Conservation (phyloP, 208 protist genomes). For the Trichomonas gallinae region DNA sequence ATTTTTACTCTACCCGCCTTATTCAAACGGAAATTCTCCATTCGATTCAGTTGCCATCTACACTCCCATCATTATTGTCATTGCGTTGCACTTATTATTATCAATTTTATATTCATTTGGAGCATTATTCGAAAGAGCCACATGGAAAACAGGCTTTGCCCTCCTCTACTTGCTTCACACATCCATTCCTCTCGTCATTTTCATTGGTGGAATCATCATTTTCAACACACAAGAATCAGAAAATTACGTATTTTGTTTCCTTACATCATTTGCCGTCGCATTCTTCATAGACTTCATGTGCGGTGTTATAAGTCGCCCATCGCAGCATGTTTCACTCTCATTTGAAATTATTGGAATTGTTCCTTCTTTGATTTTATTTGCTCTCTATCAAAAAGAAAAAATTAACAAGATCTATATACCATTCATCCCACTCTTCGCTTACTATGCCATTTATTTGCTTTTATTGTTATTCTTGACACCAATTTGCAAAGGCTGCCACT, state of each 20-base stretch:
- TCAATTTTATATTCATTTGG: not conserved
- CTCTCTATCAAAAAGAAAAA: not conserved
- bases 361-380: not conserved
- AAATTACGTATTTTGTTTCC: not conserved
- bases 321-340: not conserved
- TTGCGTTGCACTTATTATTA: not conserved
- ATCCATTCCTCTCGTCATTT: not conserved
- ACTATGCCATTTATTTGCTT: not conserved
- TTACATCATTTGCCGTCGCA: not conserved
- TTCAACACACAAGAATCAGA: not conserved
- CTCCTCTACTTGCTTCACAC: not conserved
- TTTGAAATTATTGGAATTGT: conserved; percentile 12
- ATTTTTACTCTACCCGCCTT: not conserved
- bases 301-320: not conserved
- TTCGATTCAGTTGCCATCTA: not conserved
- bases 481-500: not conserved
- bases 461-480: not conserved
- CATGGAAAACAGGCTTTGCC: not conserved
- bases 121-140: not conserved
- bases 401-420: not conserved
- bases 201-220: not conserved
- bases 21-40: not conserved
- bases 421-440: not conserved
- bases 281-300: not conserved
- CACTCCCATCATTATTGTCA: not conserved